phyloP scores from a whole-genome alignment of 495 filamentous ascomycete genomes.

The Penicilliopsis zonata region DNA sequence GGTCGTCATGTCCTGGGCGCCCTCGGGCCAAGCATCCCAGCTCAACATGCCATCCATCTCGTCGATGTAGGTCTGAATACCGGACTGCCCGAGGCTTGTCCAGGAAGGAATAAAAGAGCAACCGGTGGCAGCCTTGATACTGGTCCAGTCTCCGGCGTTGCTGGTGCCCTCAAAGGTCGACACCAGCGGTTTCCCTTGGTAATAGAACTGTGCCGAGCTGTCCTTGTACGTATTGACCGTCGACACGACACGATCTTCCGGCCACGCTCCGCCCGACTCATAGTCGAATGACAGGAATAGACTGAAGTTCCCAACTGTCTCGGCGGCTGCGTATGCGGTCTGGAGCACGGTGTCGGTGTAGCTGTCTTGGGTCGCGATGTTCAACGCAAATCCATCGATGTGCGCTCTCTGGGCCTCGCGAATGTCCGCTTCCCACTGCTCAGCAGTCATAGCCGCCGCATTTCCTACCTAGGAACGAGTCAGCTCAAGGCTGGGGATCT shows the following conservation, averaged over 20 bases:
- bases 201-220: constrained; percentile 39
- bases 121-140: constrained; percentile 37
- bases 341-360: constrained; percentile 37
- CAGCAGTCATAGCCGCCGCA: constrained; percentile 16
- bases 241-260: constrained; percentile 36
- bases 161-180: constrained; percentile 59
- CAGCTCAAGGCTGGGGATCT: background rate
- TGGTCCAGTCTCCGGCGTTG: constrained; percentile 44
- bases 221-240: constrained; percentile 46
- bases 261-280: constrained; percentile 42
- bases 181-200: constrained; percentile 47
- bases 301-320: constrained; percentile 38
- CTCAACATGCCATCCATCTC: constrained; percentile 51
- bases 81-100: constrained; percentile 43
- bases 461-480: constrained; percentile 13
- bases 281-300: constrained; percentile 65
- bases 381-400: constrained; percentile 65
- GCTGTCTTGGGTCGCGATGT: constrained; percentile 44
- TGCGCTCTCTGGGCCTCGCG: constrained; percentile 42
- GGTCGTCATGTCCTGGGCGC: constrained; percentile 38
- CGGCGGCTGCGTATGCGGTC: constrained; percentile 44
- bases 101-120: constrained; percentile 53
- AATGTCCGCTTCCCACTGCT: constrained; percentile 51
- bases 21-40: constrained; percentile 67
- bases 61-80: constrained; percentile 28